Conservation (phyloP, 192 early-diverging fungal species). For the Paraglomus brasilianum region DNA sequence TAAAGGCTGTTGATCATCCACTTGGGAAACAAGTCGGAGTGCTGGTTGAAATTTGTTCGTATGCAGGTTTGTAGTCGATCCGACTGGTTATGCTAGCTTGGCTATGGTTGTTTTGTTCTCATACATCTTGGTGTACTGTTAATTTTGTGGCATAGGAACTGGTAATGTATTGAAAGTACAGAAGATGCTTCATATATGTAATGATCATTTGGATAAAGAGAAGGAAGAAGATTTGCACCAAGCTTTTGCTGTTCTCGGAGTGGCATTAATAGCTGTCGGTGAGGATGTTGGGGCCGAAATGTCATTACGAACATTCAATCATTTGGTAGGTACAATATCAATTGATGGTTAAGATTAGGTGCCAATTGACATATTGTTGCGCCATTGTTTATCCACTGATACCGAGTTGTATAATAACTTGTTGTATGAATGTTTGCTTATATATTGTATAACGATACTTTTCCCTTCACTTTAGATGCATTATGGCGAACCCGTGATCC, state of each 20-base stretch:
- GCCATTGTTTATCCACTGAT: too few relatives aligned
- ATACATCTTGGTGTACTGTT: not conserved
- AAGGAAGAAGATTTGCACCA: conserved; percentile 78
- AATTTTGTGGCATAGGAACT: conserved; percentile 51
- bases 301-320: conserved; percentile 92
- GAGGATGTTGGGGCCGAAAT: conserved; percentile 97
- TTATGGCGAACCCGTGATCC: conserved; percentile 95
- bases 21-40: conserved; percentile 86
- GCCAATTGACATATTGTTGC: too few relatives aligned
- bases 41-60: conserved; percentile 86
- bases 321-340: conserved; percentile 59
- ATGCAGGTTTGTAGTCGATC: conserved; percentile 58
- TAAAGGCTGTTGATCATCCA: conserved; percentile 94
- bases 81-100: not conserved
- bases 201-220: conserved; percentile 94
- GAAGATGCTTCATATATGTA: conserved; percentile 92
- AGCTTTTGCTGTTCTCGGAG: conserved; percentile 93
- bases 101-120: too few relatives aligned
- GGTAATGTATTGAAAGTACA: conserved; percentile 98
- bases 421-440: not conserved
- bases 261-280: conserved; percentile 95
- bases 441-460: conserved; percentile 8
- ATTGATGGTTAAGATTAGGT: not conserved
- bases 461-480: conserved; percentile 73
- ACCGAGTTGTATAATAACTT: not conserved